These are phyloP conservation scores for Skeletonema menzelii DNA, from an alignment of 108 stramenopile genomes.

Conservation along the genomic window DNA sequence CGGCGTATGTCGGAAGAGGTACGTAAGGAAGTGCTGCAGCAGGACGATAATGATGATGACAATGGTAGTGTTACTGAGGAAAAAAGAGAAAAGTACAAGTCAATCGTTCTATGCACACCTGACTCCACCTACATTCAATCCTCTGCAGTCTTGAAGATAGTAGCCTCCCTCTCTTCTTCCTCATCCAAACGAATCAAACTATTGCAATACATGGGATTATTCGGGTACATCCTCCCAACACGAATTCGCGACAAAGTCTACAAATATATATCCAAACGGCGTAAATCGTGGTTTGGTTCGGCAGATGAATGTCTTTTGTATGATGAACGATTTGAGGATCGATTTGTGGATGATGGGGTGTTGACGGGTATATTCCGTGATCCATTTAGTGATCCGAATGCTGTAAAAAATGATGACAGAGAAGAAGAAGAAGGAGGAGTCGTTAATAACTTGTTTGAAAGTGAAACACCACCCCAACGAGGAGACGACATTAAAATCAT, in stretches of 20 bases:
- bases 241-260: slow-evolving; percentile 16
- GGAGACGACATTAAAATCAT: slow-evolving; percentile 28
- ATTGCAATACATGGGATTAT: slow-evolving; percentile 19
- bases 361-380: slow-evolving; percentile 24
- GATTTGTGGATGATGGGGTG: slow-evolving; percentile 43
- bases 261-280: slow-evolving; percentile 15
- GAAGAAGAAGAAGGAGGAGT: no score
- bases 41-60: not conserved
- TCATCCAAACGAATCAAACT: slow-evolving; percentile 10
- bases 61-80: not conserved
- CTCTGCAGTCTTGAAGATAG: slow-evolving; percentile 32
- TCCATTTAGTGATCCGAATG: slow-evolving; percentile 23
- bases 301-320: slow-evolving; percentile 18
- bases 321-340: slow-evolving; percentile 26
- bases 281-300: slow-evolving; percentile 24
- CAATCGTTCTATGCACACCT: slow-evolving; percentile 29
- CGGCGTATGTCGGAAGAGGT: slow-evolving; percentile 35
- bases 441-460: slow-evolving; percentile 32
- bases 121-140: slow-evolving; percentile 32
- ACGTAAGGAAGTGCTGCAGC: not conserved
- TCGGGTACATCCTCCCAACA: slow-evolving; percentile 21
- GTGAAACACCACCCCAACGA: slow-evolving; percentile 13
- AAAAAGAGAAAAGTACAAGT: slow-evolving; percentile 13
- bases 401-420: not conserved
- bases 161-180: slow-evolving; percentile 15